Evolutionary conservation across 23 red algal genomes (phyloP).

Genomic region (Agarophyton chilense): DNA sequence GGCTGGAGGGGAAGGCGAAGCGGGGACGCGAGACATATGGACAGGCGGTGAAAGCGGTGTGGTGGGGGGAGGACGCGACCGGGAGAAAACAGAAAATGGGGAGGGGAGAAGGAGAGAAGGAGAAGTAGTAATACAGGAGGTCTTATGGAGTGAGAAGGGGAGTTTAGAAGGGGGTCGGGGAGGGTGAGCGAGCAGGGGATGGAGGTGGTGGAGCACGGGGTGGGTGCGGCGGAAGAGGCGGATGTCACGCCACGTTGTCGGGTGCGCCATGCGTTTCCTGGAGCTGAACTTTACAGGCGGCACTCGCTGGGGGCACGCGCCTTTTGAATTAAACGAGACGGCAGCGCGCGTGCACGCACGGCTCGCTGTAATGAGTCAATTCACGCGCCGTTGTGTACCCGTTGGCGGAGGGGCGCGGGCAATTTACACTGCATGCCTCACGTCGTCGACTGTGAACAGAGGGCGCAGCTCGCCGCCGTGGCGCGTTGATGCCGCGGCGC

Average conservation of each 20-base stretch:
- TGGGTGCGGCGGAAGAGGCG: background rate
- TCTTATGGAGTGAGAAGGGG: background rate
- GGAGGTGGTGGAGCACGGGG: background rate
- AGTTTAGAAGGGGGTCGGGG: background rate
- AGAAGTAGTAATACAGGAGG: background rate
- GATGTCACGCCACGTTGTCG: slow-evolving; percentile 21
- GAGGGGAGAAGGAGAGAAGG: background rate
- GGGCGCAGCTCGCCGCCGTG: too few species aligned
- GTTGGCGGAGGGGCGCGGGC: too few species aligned
- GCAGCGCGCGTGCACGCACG: background rate
- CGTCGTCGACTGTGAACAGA: too few species aligned
- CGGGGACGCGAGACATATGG: slow-evolving; percentile 1
- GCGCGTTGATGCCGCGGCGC: too few species aligned
- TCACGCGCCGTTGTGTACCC: background rate
- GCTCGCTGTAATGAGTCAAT: background rate
- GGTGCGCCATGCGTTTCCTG: background rate
- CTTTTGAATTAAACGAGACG: background rate
- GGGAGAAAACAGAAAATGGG: background rate
- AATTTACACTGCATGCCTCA: too few species aligned
- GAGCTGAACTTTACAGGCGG: background rate
- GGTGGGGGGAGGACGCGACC: background rate
- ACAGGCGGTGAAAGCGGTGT: background rate
- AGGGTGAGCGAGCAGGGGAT: background rate
- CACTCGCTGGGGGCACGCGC: background rate
- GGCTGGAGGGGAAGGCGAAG: background rate